phyloP scores from a whole-genome alignment of 352 stramenopile species.

The Globisporangium carolinianum region DNA sequence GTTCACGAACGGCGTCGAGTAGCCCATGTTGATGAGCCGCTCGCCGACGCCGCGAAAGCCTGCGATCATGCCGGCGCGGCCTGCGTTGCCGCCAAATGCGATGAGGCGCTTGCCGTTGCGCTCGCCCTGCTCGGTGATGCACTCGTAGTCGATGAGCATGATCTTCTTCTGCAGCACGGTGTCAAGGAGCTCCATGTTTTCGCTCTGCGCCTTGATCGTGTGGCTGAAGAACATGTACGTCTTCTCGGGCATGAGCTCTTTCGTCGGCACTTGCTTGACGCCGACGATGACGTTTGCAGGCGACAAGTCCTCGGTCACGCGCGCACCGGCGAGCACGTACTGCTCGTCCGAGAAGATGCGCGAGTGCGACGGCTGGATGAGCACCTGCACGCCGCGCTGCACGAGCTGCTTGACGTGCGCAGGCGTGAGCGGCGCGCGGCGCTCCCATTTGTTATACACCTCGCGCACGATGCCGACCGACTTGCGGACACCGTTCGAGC shows the following conservation, averaged over 20 bases:
- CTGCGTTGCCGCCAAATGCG: slow-evolving; percentile 93
- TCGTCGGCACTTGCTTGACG: slow-evolving; percentile 91
- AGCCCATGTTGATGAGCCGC: slow-evolving; percentile 88
- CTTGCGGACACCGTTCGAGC: slow-evolving; percentile 22
- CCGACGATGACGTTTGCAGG: slow-evolving; percentile 90
- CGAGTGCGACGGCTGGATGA: slow-evolving; percentile 90
- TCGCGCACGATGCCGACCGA: slow-evolving; percentile 91
- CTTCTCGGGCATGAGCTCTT: slow-evolving; percentile 84
- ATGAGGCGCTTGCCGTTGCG: slow-evolving; percentile 83
- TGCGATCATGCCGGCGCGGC: slow-evolving; percentile 92
- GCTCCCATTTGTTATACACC: slow-evolving; percentile 95
- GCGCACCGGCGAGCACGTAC: slow-evolving; percentile 87
- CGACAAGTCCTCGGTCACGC: slow-evolving; percentile 85
- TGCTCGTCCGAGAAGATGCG: slow-evolving; percentile 93
- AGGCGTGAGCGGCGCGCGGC: slow-evolving; percentile 88
- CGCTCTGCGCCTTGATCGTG: slow-evolving; percentile 94
- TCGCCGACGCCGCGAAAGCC: slow-evolving; percentile 91
- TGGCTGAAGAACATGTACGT: slow-evolving; percentile 97
- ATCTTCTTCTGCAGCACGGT: slow-evolving; percentile 89
- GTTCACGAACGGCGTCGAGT: slow-evolving; percentile 93
- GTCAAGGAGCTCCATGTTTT: slow-evolving; percentile 95
- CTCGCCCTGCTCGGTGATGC: slow-evolving; percentile 86
- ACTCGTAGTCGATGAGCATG: slow-evolving; percentile 95
- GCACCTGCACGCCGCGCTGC: slow-evolving; percentile 75
- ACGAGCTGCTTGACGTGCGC: slow-evolving; percentile 85